Percentiles rank a stretch among this genome's conserved stretches.
phyloP scores from a whole-genome alignment of 345 rosid species.

The Populus ilicifolia region DNA sequence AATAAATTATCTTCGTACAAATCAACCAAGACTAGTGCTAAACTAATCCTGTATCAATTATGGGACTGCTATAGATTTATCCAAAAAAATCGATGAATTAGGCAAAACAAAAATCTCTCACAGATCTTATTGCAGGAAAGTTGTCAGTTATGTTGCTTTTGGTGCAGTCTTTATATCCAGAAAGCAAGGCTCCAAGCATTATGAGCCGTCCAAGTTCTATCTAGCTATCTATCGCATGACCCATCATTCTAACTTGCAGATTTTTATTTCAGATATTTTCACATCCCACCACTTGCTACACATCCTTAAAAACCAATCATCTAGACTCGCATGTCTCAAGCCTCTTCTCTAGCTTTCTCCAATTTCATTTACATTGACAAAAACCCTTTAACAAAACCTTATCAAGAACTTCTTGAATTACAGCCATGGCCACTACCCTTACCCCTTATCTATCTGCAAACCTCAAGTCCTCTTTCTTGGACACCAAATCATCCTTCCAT shows the following conservation, averaged over 20 bases:
- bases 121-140: neutral
- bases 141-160: neutral
- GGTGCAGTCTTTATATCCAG: neutral
- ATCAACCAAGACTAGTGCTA: no score
- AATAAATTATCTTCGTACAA: no score
- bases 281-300: neutral
- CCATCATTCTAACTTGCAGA: neutral
- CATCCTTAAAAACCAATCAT: neutral
- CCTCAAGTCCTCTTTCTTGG: neutral
- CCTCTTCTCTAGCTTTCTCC: neutral
- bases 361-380: neutral
- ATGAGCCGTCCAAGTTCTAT: neutral
- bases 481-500: neutral
- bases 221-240: neutral
- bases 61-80: neutral
- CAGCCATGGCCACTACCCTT: slow-evolving; percentile 3
- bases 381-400: neutral
- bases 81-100: neutral
- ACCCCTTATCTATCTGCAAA: neutral
- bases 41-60: neutral
- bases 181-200: neutral
- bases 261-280: neutral
- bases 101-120: neutral
- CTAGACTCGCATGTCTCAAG: neutral
- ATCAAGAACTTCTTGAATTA: neutral